Base-by-base conservation (phyloP, 257 asterid genomes). In the Ocimum tenuiflorum region DNA sequence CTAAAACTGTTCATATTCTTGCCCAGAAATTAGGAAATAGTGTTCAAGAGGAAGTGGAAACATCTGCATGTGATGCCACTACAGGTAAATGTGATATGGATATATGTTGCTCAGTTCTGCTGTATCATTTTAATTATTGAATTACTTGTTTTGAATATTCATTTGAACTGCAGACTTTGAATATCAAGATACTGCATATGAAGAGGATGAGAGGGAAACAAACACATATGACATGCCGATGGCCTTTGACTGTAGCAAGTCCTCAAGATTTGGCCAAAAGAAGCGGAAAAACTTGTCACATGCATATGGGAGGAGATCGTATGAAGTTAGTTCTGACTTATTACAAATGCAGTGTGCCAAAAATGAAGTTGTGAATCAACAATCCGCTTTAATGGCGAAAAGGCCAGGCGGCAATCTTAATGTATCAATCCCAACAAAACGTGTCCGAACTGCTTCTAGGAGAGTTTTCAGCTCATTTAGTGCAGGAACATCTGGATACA, bases 371-470 rank as follows among this genome's bases (percentile, higher is more conserved):
- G 80, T 68, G 67, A 69, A 71, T 23, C 88, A 82, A 45, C 95
- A 82, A 67, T 78, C 85, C 62, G 68, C 80, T 68, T 73, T 78
- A 64, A 46, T 65, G 71, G 85, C 67, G 23, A 94, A 88, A 71
- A 82, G 94, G 64, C 96, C 94, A 41, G 86, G 87, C 43, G 70
- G 81, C 80, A 86, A 79, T 80, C 91, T 88, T 72, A 85, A 86
- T 79, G 96, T 78, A 47, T 88, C 95, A 47, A 77, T 91, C 68
- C 97, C 95, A 20, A 91, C 95, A 75, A 94, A 94, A 77, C 97
- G 99, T 69, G 80, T 91, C 69, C 84, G 99, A 52, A 88, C 99
- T 72, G 84, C 86, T 79, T 81, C 88, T 65, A 83, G 97, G 82
- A 86, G 95, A 82, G 80, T 91, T 77, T 65, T 69, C 65, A 85